Percentiles rank a stretch among this genome's conserved stretches.
Conservation (phyloP, 345 rosid species). For the Mallotus nudiflorus region DNA sequence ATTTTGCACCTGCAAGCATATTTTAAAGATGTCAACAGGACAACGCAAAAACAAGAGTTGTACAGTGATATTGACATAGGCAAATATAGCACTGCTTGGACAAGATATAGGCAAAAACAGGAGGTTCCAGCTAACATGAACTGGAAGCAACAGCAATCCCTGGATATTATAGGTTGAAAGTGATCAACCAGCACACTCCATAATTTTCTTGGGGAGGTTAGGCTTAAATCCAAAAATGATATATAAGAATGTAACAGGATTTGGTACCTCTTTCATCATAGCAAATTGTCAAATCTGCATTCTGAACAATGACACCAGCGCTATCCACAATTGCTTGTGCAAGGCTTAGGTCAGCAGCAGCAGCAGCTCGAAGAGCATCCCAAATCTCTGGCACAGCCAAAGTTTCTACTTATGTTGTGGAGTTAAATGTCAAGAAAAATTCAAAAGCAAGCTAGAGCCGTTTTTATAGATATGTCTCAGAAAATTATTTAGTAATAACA, state of each 20-base stretch:
- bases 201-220: neutral
- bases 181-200: neutral
- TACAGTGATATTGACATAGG: too few relatives aligned
- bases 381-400: constrained; percentile 55
- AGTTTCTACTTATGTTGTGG: neutral
- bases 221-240: neutral
- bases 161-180: neutral
- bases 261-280: constrained; percentile 78
- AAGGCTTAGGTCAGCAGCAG: constrained; percentile 56
- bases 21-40: neutral
- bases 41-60: neutral
- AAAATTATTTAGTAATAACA: neutral
- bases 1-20: constrained; percentile 69
- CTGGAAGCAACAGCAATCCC: neutral
- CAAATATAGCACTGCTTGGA: too few relatives aligned
- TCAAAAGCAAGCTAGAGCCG: neutral
- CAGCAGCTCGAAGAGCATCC: constrained; percentile 89
- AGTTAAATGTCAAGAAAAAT: neutral
- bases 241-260: neutral
- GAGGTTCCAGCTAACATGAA: too few relatives aligned
- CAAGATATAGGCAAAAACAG: too few relatives aligned
- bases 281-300: constrained; percentile 69
- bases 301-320: constrained; percentile 76
- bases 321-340: constrained; percentile 79
- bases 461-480: neutral